Base-by-base conservation (phyloP, 2,329 filamentous ascomycete genomes). In the Aspergillus bombycis region DNA sequence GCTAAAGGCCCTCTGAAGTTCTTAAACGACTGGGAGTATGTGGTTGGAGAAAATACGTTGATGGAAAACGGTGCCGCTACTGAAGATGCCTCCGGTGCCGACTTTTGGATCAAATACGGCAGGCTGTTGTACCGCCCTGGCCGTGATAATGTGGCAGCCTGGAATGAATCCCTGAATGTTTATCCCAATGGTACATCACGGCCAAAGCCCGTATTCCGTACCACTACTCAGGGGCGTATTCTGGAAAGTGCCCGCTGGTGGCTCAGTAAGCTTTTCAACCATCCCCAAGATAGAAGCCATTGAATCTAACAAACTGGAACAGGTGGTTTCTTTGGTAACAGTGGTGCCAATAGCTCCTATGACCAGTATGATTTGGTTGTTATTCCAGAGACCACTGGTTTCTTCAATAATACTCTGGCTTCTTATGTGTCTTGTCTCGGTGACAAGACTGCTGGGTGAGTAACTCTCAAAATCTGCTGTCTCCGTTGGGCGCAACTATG, bases 51-150 rank as follows among this genome's bases (percentile, higher is more conserved):
- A 23, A 77, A 80, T 23, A 77, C 78, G 21, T 74, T 86, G 8
- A 83, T 83, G n/a, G 81, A 79, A 46, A 71, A 80, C 8, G 84
- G 85, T 32, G 84, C 84, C 12, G 69, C 74, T 1, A 84, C 84
- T 2, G 83, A 86, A 66, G 84, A 85, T 62, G 68, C 73, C 12
- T 72, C 80, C 11, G 85, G 85, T 11, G 81, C 83, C 7, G 72
- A 77, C 14, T 86, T 86, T 70, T 86, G 84, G 84, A 81, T 82
- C 67, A 77, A 79, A 45, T 87, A 87, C 64, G 85, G 85, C 5
- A 77, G 85, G 30, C 80, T 80, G 5, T 71, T 87, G 34, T 87
- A 82, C 71, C 82, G 84, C 61, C 82, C 85, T 1, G 76, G 77
- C 10, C 67, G 74, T 5, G 83, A 79, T 9, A 82, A 85, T 4